A percentile compares a stretch with the other conserved stretches of the same genome.
Evolutionary conservation across 306 rosid genomes (phyloP).

Genomic region (Glycine tomentella): DNA sequence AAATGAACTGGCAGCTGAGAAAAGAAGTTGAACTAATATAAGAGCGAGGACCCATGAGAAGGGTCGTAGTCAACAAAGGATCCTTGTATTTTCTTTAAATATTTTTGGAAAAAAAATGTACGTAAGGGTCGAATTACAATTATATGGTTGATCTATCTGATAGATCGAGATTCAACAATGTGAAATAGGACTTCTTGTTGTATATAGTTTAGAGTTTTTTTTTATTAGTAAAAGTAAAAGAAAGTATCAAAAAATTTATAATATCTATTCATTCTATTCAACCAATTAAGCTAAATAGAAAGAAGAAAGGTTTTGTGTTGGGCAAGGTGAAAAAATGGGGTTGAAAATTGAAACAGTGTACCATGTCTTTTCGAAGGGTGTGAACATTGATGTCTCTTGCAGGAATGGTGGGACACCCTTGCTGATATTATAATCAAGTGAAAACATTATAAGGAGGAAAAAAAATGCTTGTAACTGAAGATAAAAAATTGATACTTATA

Average conservation of each 20-base stretch:
- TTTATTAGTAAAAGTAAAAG: no score
- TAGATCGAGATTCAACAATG: conserved; percentile 44
- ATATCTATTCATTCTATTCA: no score
- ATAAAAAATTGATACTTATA: not conserved
- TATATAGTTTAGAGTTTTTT: not conserved
- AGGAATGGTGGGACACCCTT: conserved; percentile 52
- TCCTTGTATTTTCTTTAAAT: conserved; percentile 21
- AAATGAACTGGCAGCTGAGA: conserved; percentile 61
- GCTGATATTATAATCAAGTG: conserved; percentile 37
- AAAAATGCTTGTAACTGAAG: conserved; percentile 47
- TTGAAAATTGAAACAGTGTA: conserved; percentile 39
- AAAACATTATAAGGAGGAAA: conserved; percentile 33
- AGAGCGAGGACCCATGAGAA: conserved; percentile 51
- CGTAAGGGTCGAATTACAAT: conserved; percentile 28
- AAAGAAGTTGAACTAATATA: conserved; percentile 63
- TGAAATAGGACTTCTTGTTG: conserved; percentile 39
- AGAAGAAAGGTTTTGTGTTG: conserved; percentile 25
- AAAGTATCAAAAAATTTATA: no score
- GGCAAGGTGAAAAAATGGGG: conserved; percentile 46
- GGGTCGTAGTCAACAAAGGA: conserved; percentile 53
- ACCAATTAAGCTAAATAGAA: no score
- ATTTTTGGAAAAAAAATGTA: not conserved
- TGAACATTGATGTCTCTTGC: conserved; percentile 53
- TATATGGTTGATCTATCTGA: conserved; percentile 36
- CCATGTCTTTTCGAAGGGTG: conserved; percentile 53